Evolutionary conservation across 106 monocot species (phyloP).

Genomic region (Vanilla planifolia): DNA sequence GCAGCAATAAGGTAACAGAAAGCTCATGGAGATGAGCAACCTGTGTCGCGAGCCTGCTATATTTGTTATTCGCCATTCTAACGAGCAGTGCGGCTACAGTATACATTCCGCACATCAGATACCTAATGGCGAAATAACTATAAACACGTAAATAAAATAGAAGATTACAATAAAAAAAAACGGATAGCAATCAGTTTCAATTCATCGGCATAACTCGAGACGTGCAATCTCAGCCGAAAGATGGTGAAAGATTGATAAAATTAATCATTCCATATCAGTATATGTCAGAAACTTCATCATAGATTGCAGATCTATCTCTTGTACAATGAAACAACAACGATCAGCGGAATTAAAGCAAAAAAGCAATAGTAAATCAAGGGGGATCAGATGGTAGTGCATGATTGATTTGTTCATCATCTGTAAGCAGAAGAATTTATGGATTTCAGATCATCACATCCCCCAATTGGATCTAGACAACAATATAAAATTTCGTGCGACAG

Average conservation of each 20-base stretch:
- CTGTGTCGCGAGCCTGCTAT: not conserved
- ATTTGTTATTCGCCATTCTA: not conserved
- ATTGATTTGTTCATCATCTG: not conserved
- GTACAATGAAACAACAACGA: too few relatives aligned
- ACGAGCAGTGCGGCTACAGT: not conserved
- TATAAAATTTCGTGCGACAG: not conserved
- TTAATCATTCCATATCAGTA: not conserved
- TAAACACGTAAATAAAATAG: not conserved
- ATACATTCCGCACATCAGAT: constrained; percentile 4
- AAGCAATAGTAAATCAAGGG: not conserved
- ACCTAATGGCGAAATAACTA: not conserved
- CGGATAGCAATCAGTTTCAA: too few relatives aligned
- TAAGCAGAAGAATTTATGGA: not conserved
- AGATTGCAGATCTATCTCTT: not conserved
- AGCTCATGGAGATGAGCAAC: constrained; percentile 1
- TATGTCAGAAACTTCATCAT: not conserved
- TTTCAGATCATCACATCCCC: not conserved
- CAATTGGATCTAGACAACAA: not conserved
- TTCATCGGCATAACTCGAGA: not conserved
- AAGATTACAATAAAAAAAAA: not conserved
- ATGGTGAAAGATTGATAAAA: not conserved
- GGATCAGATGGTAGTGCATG: constrained; percentile 8
- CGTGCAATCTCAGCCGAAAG: constrained; percentile 4
- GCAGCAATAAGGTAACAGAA: constrained; percentile 7
- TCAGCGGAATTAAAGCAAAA: too few relatives aligned